Conservation (phyloP, 108 stramenopile species). For the Ochromonas danica region DNA sequence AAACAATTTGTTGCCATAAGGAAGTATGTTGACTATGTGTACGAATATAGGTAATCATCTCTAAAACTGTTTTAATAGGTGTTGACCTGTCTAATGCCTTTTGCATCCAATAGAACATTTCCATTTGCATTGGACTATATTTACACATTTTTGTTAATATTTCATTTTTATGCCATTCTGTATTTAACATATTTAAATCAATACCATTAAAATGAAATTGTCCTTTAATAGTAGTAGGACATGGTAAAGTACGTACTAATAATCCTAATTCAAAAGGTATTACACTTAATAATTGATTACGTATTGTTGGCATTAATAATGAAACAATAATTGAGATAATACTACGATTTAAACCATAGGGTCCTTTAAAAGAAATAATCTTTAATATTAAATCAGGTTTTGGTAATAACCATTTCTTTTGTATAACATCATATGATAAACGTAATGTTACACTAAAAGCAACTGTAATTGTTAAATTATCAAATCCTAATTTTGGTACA, state of each 20-base stretch:
- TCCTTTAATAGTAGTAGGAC: neutral
- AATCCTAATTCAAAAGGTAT: constrained; percentile 29
- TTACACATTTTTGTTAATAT: neutral
- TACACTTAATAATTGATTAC: neutral
- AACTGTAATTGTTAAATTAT: neutral
- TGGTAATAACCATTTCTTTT: neutral
- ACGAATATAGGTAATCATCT: neutral
- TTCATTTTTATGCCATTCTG: neutral
- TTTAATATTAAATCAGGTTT: neutral
- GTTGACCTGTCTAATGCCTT: neutral
- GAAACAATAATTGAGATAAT: neutral
- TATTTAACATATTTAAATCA: neutral
- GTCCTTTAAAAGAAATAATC: constrained; percentile 27
- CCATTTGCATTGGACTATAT: neutral
- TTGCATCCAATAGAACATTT: constrained; percentile 22
- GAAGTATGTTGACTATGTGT: too few relatives aligned
- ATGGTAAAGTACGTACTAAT: neutral
- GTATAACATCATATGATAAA: neutral
- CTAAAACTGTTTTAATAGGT: neutral
- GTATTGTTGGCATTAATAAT: constrained; percentile 16
- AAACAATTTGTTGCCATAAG: constrained; percentile 13
- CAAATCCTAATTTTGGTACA: constrained; percentile 7
- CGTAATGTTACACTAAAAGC: neutral
- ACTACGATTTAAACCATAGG: constrained; percentile 22
- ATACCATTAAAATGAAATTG: constrained; percentile 8